Evolutionary conservation across 176 grass and related monocot genomes (phyloP).

Genomic region (Triticum timopheevii): DNA sequence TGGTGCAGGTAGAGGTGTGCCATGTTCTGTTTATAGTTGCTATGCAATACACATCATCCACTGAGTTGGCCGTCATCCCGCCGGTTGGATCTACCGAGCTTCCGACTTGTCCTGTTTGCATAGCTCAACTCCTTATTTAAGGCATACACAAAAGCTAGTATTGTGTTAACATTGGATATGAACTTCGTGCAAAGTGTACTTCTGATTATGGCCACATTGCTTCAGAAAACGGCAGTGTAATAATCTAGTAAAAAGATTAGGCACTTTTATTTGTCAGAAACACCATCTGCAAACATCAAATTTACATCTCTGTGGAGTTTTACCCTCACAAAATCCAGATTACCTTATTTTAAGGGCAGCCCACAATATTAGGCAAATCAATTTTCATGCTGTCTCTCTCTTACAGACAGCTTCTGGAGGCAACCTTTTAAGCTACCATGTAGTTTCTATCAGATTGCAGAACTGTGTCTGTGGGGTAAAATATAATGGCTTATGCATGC

Average conservation of each 20-base stretch:
- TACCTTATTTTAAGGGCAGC: neutral
- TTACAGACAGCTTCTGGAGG: neutral
- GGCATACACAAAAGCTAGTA: neutral
- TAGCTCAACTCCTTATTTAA: slow-evolving; percentile 54
- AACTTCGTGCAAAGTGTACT: neutral
- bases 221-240: neutral
- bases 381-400: neutral
- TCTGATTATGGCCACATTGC: neutral
- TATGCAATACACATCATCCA: slow-evolving; percentile 67
- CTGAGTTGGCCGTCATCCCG: slow-evolving; percentile 53
- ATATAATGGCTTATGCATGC: neutral
- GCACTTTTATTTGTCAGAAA: neutral
- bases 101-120: slow-evolving; percentile 90
- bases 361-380: neutral
- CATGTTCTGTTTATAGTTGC: slow-evolving; percentile 76
- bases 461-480: neutral
- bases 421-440: neutral
- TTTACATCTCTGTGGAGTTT: neutral
- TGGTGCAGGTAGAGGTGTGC: slow-evolving; percentile 78
- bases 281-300: neutral
- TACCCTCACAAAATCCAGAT: neutral
- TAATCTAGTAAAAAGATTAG: neutral
- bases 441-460: neutral
- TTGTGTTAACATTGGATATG: neutral
- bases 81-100: slow-evolving; percentile 75